Evolutionary conservation across 768 basidiomycete genomes (phyloP).

Genomic region (Boletus patriciae): DNA sequence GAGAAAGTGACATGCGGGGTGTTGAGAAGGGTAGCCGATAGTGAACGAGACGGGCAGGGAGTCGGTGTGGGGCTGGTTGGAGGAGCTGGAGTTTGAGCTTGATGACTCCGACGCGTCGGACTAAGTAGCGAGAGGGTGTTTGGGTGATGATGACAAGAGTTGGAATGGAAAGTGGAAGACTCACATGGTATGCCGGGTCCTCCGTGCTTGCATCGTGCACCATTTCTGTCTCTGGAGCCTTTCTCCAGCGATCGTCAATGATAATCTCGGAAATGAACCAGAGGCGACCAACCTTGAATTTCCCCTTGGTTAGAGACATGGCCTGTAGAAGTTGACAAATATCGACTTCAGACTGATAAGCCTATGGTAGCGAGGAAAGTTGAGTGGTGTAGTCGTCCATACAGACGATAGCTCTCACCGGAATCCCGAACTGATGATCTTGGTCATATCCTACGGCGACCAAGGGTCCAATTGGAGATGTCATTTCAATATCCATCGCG

Average conservation of each 20-base stretch:
- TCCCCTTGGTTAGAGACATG: slow-evolving; percentile 45
- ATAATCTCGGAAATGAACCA: not conserved
- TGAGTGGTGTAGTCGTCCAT: not conserved
- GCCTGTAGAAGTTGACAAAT: slow-evolving; percentile 53
- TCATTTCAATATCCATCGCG: slow-evolving; percentile 36
- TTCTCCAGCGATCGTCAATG: slow-evolving; percentile 33
- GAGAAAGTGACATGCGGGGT: slow-evolving; percentile 62
- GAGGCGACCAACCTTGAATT: slow-evolving; percentile 31
- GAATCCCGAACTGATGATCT: slow-evolving; percentile 17
- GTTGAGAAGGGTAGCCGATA: slow-evolving; percentile 8
- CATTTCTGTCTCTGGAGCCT: slow-evolving; percentile 27
- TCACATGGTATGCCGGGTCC: slow-evolving; percentile 45
- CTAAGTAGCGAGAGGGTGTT: slow-evolving; percentile 24
- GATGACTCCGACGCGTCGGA: slow-evolving; percentile 48
- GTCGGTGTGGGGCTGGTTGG: slow-evolving; percentile 22
- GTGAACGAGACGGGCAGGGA: slow-evolving; percentile 17
- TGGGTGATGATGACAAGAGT: not conserved
- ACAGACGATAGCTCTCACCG: slow-evolving; percentile 18
- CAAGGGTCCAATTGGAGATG: slow-evolving; percentile 31
- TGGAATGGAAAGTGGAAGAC: slow-evolving; percentile 2
- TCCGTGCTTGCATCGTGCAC: slow-evolving; percentile 44
- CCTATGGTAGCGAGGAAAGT: slow-evolving; percentile 15
- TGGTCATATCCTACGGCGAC: slow-evolving; percentile 24
- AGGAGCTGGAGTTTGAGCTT: slow-evolving; percentile 44
- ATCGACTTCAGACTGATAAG: slow-evolving; percentile 40